Evolutionary conservation across 2,329 filamentous ascomycete genomes (phyloP).

Genomic region (Colletotrichum sidae): DNA sequence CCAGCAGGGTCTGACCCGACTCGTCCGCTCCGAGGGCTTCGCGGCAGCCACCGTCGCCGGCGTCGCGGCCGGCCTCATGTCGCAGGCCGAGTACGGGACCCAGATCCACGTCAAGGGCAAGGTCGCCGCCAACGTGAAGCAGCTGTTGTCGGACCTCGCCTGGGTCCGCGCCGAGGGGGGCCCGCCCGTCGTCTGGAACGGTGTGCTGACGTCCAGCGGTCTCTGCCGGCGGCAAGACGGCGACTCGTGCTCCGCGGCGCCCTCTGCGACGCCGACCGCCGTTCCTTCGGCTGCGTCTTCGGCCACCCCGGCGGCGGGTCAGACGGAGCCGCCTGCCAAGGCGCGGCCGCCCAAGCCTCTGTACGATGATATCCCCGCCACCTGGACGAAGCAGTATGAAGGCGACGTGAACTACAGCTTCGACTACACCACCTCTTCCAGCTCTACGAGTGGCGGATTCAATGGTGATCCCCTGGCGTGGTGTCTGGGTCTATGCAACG

Average conservation of each 20-base stretch:
- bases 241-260: not conserved
- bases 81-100: not conserved
- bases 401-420: conserved; percentile 10
- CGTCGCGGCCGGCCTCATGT: not conserved
- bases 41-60: not conserved
- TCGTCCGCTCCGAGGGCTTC: not conserved
- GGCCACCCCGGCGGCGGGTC: not conserved
- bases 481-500: not conserved
- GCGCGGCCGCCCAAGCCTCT: not conserved
- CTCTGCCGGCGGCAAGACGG: conserved; percentile 1
- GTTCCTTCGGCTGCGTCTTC: not conserved
- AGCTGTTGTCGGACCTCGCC: not conserved
- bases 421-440: not conserved
- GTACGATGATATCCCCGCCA: not conserved
- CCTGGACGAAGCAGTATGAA: conserved; percentile 14
- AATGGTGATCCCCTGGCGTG: not conserved
- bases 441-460: not conserved
- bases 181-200: conserved; percentile 5
- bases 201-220: not conserved
- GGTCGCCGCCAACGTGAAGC: conserved; percentile 9
- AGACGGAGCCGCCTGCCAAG: not conserved
- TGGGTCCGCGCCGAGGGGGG: conserved; percentile 7
- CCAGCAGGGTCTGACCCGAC: not conserved
- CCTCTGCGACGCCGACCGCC: not conserved
- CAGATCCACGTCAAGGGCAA: not conserved